These are phyloP conservation scores for Fusarium euwallaceae DNA, from an alignment of 2,329 filamentous ascomycete species.

Conservation along the genomic window DNA sequence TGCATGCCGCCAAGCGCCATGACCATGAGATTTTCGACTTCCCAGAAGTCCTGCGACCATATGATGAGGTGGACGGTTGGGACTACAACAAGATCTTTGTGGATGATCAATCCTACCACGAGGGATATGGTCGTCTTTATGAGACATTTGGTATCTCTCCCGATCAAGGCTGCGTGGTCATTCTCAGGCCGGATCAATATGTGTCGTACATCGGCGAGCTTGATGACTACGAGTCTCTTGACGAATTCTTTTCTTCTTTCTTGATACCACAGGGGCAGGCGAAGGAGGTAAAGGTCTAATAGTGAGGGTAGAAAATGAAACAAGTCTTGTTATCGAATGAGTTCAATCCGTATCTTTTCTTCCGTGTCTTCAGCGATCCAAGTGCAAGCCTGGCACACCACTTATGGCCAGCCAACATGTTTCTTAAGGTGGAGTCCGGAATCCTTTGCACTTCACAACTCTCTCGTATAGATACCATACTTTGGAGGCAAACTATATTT, in stretches of 20 bases:
- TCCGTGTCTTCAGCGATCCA: background rate
- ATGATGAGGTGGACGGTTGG: conserved; percentile 62
- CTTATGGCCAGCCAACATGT: too few relatives aligned
- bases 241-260: background rate
- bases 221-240: conserved; percentile 17
- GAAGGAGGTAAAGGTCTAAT: background rate
- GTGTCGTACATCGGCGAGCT: conserved; percentile 52
- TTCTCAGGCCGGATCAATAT: conserved; percentile 77
- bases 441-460: too few relatives aligned
- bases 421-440: too few relatives aligned
- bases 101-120: conserved; percentile 67
- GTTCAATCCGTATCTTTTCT: background rate
- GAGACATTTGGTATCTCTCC: conserved; percentile 69
- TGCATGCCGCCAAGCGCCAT: conserved; percentile 67
- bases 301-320: background rate
- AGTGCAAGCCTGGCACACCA: too few relatives aligned
- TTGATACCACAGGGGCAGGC: background rate
- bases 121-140: conserved; percentile 65
- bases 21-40: conserved; percentile 65
- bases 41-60: conserved; percentile 57
- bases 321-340: background rate
- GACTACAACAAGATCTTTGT: conserved; percentile 70
- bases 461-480: background rate
- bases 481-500: background rate
- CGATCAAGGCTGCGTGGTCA: conserved; percentile 66